Conservation (phyloP, 2,329 filamentous ascomycete genomes). For the Orbilia blumenaviensis region DNA sequence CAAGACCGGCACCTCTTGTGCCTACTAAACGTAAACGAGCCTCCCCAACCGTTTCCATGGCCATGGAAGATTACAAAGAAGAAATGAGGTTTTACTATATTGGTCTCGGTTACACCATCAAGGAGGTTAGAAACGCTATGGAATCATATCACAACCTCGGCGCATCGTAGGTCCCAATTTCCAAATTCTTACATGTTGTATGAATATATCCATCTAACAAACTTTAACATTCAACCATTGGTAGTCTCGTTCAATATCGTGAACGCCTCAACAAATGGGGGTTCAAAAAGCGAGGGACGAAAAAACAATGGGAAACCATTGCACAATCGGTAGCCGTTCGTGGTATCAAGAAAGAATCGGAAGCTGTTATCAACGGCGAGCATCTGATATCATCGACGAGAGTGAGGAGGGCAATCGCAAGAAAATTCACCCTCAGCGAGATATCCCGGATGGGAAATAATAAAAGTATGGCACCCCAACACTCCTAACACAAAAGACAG, state of each 20-base stretch:
- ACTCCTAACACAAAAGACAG: background rate
- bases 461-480: background rate
- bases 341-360: background rate
- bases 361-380: slow-evolving; percentile 15
- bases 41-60: background rate
- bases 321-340: slow-evolving; percentile 7
- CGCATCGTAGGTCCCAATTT: slow-evolving; percentile 24
- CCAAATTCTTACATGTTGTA: too few relatives aligned
- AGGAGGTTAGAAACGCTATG: slow-evolving; percentile 23
- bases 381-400: background rate
- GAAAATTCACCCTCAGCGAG: slow-evolving; percentile 23
- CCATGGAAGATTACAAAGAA: slow-evolving; percentile 23
- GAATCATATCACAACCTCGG: slow-evolving; percentile 24
- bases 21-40: slow-evolving; percentile 26
- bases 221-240: background rate
- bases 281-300: slow-evolving; percentile 21
- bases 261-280: slow-evolving; percentile 41
- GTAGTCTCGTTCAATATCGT: slow-evolving; percentile 27
- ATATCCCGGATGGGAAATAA: slow-evolving; percentile 12
- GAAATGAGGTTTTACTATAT: slow-evolving; percentile 39
- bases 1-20: background rate
- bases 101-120: slow-evolving; percentile 1
- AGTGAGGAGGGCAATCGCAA: slow-evolving; percentile 7
- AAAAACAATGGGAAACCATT: slow-evolving; percentile 18
- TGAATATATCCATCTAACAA: background rate